These are phyloP conservation scores for Chamaecyparis obtusa DNA, from an alignment of 75 land plant species.

Conservation along the genomic window DNA sequence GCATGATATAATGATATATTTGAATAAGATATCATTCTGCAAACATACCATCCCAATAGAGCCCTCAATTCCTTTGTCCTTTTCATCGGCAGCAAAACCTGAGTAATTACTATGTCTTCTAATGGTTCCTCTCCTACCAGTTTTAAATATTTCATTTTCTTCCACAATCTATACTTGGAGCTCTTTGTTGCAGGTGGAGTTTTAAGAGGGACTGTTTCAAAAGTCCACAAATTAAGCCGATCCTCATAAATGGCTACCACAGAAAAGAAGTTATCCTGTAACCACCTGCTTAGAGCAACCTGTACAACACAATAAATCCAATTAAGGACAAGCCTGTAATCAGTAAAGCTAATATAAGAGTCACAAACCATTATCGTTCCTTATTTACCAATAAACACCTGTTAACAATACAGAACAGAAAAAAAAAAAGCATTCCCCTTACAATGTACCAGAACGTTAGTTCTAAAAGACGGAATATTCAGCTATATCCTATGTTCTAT, in stretches of 20 bases:
- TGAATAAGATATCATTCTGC: conserved; percentile 2
- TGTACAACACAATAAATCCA: conserved; percentile 19
- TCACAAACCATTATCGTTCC: not conserved
- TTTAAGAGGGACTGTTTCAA: conserved; percentile 27
- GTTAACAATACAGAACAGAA: not conserved
- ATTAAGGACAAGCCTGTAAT: conserved; percentile 3
- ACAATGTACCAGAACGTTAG: not conserved
- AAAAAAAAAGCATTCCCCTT: not conserved
- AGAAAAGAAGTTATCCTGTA: conserved; percentile 69
- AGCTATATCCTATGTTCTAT: not conserved
- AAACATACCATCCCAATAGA: conserved; percentile 74
- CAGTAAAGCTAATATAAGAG: not conserved
- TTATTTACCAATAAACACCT: not conserved
- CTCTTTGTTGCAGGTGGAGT: conserved; percentile 12
- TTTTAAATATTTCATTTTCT: conserved; percentile 24
- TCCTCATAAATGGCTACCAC: conserved; percentile 92
- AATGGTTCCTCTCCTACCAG: conserved; percentile 16
- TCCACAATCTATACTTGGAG: conserved; percentile 39
- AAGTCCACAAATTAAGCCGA: conserved; percentile 64
- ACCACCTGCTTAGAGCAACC: conserved; percentile 81
- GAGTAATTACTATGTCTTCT: conserved; percentile 32
- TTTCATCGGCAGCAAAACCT: conserved; percentile 47
- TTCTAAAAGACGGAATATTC: not conserved
- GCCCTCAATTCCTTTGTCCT: conserved; percentile 74
- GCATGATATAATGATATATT: not conserved